Conservation (phyloP, 495 filamentous ascomycete genomes). For the Penicillium subrubescens region DNA sequence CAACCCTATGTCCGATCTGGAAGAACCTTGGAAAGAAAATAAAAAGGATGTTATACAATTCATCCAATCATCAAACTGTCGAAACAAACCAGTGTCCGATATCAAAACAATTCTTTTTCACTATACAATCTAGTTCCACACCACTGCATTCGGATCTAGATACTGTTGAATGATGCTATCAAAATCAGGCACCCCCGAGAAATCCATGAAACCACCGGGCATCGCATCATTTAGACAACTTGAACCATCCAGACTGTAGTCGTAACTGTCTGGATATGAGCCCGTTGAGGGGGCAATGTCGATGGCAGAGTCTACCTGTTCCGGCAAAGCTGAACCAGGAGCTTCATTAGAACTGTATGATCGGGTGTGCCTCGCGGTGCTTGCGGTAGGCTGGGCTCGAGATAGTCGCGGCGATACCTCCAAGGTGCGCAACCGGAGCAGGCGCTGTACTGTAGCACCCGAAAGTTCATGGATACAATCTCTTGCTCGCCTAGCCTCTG, state of each 20-base stretch:
- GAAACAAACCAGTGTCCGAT: too few relatives aligned
- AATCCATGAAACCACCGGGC: slow-evolving; percentile 32
- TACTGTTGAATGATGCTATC: slow-evolving; percentile 39
- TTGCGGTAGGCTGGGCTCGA: not conserved
- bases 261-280: slow-evolving; percentile 15
- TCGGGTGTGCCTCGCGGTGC: not conserved
- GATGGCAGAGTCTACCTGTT: slow-evolving; percentile 13
- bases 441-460: slow-evolving; percentile 38
- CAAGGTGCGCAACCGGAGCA: slow-evolving; percentile 33
- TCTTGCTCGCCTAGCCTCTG: slow-evolving; percentile 43
- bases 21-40: too few relatives aligned
- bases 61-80: too few relatives aligned
- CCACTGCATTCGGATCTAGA: slow-evolving; percentile 26
- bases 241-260: slow-evolving; percentile 15
- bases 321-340: not conserved
- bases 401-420: slow-evolving; percentile 3
- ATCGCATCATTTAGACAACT: slow-evolving; percentile 34
- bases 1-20: too few relatives aligned
- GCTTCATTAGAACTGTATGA: not conserved
- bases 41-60: too few relatives aligned
- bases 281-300: slow-evolving; percentile 11
- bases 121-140: not conserved
- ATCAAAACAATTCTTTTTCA: too few relatives aligned
- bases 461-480: slow-evolving; percentile 48
- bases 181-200: slow-evolving; percentile 36